Conservation (phyloP, 169 alveolate species). For the Cyclospora cayetanensis region DNA sequence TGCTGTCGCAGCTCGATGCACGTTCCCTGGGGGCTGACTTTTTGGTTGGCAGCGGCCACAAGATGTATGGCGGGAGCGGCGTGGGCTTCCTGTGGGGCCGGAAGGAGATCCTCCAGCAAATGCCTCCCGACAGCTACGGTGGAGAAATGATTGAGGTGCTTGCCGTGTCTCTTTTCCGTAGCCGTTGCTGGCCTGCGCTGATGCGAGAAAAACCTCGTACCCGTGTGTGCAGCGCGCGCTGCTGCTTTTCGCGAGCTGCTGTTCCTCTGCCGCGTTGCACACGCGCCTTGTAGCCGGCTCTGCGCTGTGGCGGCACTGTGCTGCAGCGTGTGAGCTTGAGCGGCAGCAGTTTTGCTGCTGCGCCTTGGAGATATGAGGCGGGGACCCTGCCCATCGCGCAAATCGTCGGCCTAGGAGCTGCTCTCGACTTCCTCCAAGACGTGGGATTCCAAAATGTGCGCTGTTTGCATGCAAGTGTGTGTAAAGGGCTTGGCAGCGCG, state of each 20-base stretch:
- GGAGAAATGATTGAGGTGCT: slow-evolving; percentile 76
- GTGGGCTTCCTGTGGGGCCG: slow-evolving; percentile 43
- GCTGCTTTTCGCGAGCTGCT: neutral
- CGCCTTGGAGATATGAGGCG: slow-evolving; percentile 76
- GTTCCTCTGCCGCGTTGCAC: neutral
- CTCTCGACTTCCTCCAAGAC: slow-evolving; percentile 40
- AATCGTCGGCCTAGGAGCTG: slow-evolving; percentile 73
- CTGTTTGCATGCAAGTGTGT: neutral
- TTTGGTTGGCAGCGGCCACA: slow-evolving; percentile 77
- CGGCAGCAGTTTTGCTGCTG: slow-evolving; percentile 64
- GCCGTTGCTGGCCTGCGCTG: too few species aligned
- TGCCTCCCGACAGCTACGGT: slow-evolving; percentile 74
- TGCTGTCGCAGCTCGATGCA: slow-evolving; percentile 67
- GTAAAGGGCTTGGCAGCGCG: neutral
- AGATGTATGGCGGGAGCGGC: slow-evolving; percentile 76
- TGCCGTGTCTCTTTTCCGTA: too few species aligned
- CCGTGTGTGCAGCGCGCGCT: too few species aligned
- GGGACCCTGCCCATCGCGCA: slow-evolving; percentile 77
- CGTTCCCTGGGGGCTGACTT: slow-evolving; percentile 70
- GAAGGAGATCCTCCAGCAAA: slow-evolving; percentile 33
- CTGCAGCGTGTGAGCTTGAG: slow-evolving; percentile 12
- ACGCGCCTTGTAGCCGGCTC: neutral
- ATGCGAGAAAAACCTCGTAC: too few species aligned
- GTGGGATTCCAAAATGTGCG: neutral
- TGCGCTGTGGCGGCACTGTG: neutral